Base-by-base conservation (phyloP, 129 eudicot species). In the Helianthus tuberosus region DNA sequence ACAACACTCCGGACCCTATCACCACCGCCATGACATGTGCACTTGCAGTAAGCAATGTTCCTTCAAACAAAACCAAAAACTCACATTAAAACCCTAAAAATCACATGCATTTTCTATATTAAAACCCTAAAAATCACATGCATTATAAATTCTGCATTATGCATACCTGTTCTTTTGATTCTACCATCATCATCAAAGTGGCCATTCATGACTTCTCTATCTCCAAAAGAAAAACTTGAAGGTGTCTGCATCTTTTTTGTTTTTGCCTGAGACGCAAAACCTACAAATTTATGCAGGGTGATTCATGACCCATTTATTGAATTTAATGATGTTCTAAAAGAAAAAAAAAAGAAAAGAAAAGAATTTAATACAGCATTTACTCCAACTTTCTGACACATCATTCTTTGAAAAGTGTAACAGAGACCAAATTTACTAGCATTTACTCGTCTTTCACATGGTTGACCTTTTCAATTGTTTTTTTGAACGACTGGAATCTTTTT, bases 1-100 rank as follows among this genome's bases (percentile, higher is more conserved):
- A 89, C 20, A 91, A 66, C 46, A 91, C 93, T 5, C 97, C 97
- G 0, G 97, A 91, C 48, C 97, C 97, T 51, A 91, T 83, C 66
- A 91, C 96, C 20, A 92, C 90, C 6, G 96, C 85, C 65, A 86
- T 79, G 25, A 89, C 87, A 66, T 92, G 97, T 13, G 96, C 90
- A 72, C 96, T 89, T 15, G 96, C 91, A 25, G 87, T 84, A 51
- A 81, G 2, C 82, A 83, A 67, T 3, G 89, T 86, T 52, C 97
- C 97, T 89, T 43, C 69, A 71, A 61, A 36, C 9, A 59, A 77
- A 63, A 63, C 11, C 14, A 47, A 3, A 8, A 55, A 9, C 2
- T 55, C 63, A 57, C 23, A 57, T 57, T 17, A 57, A 3, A 57
- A 7, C 63, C 25, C 8, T 20, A 53, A 15, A 16, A 27, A 20